Evolutionary conservation across 148 eudicot species (phyloP).

Genomic region (Arbutus unedo): DNA sequence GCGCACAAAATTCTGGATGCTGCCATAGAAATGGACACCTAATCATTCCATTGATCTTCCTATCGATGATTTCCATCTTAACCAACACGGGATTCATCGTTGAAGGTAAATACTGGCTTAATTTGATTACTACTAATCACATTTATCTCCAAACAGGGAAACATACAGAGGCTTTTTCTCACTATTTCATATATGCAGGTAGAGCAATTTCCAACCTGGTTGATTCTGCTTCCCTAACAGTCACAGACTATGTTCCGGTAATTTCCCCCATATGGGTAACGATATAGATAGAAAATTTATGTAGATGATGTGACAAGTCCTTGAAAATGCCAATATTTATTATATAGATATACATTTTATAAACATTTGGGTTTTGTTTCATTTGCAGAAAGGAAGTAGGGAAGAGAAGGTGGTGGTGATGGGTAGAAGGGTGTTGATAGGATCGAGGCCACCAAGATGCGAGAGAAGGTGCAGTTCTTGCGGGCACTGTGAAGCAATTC

Average conservation of each 20-base stretch:
- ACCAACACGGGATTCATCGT: constrained; percentile 25
- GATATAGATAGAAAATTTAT: no score
- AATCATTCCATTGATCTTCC: constrained; percentile 19
- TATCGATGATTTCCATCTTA: constrained; percentile 26
- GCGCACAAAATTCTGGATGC: constrained; percentile 12
- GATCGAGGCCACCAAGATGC: constrained; percentile 92
- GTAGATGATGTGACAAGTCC: no score
- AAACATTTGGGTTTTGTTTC: neutral
- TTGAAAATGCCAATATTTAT: neutral
- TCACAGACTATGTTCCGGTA: neutral
- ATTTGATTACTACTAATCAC: neutral
- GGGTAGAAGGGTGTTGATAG: constrained; percentile 40
- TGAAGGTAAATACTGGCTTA: constrained; percentile 30
- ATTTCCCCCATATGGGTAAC: no score
- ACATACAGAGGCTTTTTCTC: neutral
- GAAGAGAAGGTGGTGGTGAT: constrained; percentile 23
- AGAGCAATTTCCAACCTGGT: constrained; percentile 27
- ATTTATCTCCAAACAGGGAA: neutral
- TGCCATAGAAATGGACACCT: constrained; percentile 15
- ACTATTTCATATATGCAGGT: constrained; percentile 23
- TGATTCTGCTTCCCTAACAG: neutral
- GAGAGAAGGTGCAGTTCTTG: constrained; percentile 55
- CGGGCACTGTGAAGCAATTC: constrained; percentile 73
- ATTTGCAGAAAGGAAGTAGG: constrained; percentile 14
- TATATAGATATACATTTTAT: no score